Percentiles rank a stretch among this genome's conserved stretches.
Conservation (phyloP, 176 grass and related monocot species). For the Aegilops bicornis region DNA sequence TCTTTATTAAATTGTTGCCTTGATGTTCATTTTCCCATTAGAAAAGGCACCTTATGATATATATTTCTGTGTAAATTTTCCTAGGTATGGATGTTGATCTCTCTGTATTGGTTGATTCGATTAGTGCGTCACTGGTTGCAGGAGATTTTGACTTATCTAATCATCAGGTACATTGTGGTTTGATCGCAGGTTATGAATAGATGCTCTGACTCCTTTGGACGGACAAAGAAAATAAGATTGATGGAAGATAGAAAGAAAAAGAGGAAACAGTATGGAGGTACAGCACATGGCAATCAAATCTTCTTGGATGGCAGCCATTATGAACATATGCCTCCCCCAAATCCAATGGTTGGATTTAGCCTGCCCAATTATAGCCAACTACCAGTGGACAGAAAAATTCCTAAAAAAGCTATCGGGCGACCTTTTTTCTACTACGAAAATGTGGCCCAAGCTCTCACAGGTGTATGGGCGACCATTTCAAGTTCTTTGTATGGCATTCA, state of each 20-base stretch:
- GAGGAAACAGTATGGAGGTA: slow-evolving; percentile 36
- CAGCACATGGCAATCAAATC: slow-evolving; percentile 19
- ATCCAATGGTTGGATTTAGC: slow-evolving; percentile 61
- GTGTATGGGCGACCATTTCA: slow-evolving; percentile 67
- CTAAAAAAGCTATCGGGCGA: slow-evolving; percentile 42
- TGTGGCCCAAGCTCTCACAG: slow-evolving; percentile 63
- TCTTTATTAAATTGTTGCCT: slow-evolving; percentile 10
- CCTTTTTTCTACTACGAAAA: slow-evolving; percentile 91
- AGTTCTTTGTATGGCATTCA: slow-evolving; percentile 53
- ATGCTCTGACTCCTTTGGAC: background rate
- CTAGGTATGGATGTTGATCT: slow-evolving; percentile 62
- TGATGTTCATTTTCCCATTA: background rate
- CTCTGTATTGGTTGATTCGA: slow-evolving; percentile 57
- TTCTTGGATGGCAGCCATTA: slow-evolving; percentile 13
- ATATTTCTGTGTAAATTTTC: slow-evolving; percentile 15
- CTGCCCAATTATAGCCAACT: slow-evolving; percentile 33
- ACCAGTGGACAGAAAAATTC: slow-evolving; percentile 30
- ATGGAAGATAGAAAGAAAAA: slow-evolving; percentile 21
- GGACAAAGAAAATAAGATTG: slow-evolving; percentile 10
- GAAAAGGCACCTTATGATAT: background rate
- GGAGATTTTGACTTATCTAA: slow-evolving; percentile 29
- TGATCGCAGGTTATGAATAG: background rate
- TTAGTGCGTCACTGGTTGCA: slow-evolving; percentile 56
- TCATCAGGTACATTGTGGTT: slow-evolving; percentile 38
- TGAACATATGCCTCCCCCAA: slow-evolving; percentile 4